Percentiles rank a stretch among this genome's conserved stretches.
Conservation (phyloP, 140 eudicot genomes). For the Anethum foeniculum region DNA sequence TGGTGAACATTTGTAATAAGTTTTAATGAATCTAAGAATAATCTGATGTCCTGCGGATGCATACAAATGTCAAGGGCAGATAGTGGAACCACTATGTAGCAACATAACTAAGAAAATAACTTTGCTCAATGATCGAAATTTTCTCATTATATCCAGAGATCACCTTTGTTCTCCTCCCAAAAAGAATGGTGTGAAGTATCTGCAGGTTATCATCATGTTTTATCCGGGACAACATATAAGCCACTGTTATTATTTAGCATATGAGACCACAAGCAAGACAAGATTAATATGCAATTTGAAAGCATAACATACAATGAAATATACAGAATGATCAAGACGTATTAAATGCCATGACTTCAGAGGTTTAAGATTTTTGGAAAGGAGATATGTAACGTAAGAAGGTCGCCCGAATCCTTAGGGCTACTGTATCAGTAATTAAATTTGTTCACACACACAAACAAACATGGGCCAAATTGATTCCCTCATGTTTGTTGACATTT, state of each 20-base stretch:
- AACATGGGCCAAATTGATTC: neutral
- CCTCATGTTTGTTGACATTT: neutral
- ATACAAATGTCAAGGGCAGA: neutral
- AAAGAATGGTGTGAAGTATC: conserved; percentile 60
- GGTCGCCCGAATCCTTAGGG: neutral
- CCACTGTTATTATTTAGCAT: conserved; percentile 47
- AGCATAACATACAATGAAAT: neutral
- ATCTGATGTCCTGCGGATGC: neutral
- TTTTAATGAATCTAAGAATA: neutral
- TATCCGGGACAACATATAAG: conserved; percentile 72
- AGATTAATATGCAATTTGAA: neutral
- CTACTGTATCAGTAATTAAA: neutral
- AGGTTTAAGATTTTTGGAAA: neutral
- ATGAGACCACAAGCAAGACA: neutral
- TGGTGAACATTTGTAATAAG: conserved; percentile 2
- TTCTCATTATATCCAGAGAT: neutral
- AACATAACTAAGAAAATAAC: neutral
- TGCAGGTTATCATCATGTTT: conserved; percentile 82
- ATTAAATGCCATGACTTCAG: neutral
- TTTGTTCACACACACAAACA: no score
- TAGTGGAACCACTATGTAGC: neutral
- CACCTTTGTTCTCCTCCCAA: conserved; percentile 72
- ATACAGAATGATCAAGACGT: neutral
- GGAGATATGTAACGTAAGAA: neutral
- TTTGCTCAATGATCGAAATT: neutral